These are phyloP conservation scores for Teunomyces funiuensis DNA, from an alignment of 805 yeast species.

Conservation along the genomic window DNA sequence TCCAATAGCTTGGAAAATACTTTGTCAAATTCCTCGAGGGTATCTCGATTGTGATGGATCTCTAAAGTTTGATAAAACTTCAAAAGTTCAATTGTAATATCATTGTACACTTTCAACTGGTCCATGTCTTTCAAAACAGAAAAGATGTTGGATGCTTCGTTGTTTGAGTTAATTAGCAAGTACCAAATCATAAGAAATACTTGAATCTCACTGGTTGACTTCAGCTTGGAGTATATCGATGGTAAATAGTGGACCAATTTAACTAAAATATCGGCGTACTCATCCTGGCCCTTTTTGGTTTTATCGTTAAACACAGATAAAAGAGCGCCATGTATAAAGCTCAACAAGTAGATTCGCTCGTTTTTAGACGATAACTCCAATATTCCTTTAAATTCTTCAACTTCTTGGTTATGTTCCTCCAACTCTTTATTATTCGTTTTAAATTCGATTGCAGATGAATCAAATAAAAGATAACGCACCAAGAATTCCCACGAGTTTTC, in stretches of 20 bases:
- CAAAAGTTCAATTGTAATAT: slow-evolving; percentile 23
- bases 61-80: slow-evolving; percentile 19
- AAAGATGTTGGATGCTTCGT: slow-evolving; percentile 17
- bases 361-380: slow-evolving; percentile 25
- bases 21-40: slow-evolving; percentile 12
- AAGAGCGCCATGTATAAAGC: slow-evolving; percentile 43
- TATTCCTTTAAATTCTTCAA: slow-evolving; percentile 28
- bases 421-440: slow-evolving; percentile 10
- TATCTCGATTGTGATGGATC: neutral
- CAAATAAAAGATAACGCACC: slow-evolving; percentile 43
- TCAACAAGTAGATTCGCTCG: slow-evolving; percentile 28
- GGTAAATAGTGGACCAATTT: slow-evolving; percentile 25
- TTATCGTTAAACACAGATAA: slow-evolving; percentile 27
- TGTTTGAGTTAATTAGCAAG: slow-evolving; percentile 16
- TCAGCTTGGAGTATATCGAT: slow-evolving; percentile 22
- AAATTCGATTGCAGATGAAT: slow-evolving; percentile 36
- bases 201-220: slow-evolving; percentile 15
- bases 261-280: slow-evolving; percentile 17
- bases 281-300: slow-evolving; percentile 11
- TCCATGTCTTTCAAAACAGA: slow-evolving; percentile 25
- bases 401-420: slow-evolving; percentile 18
- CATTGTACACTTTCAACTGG: slow-evolving; percentile 26
- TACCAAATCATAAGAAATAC: slow-evolving; percentile 29
- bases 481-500: slow-evolving; percentile 37
- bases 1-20: slow-evolving; percentile 14